A percentile compares a stretch with the other conserved stretches of the same genome.
These are phyloP conservation scores for Rhynchosporium secalis DNA, from an alignment of 2,329 filamentous ascomycete genomes.

Conservation along the genomic window DNA sequence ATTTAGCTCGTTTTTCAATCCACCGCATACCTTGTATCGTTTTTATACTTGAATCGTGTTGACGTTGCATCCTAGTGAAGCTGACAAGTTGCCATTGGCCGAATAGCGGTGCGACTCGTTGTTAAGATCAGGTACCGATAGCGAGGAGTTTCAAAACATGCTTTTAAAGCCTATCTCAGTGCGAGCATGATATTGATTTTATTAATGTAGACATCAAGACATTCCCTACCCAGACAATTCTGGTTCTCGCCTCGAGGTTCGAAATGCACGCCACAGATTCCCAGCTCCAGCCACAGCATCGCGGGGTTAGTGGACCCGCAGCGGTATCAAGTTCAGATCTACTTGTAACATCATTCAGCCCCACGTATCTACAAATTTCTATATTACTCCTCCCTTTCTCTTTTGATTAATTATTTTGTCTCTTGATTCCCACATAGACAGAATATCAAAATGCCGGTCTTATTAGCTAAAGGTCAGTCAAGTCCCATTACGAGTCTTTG, in stretches of 20 bases:
- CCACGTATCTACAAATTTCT: not conserved
- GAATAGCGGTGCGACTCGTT: too few species aligned
- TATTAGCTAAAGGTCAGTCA: conserved; percentile 37
- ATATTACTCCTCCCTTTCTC: not conserved
- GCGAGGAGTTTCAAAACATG: too few species aligned
- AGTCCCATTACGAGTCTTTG: conserved; percentile 8
- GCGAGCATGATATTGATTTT: too few species aligned
- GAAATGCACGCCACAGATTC: not conserved
- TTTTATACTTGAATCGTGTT: too few species aligned
- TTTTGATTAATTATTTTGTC: not conserved
- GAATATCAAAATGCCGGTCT: conserved; percentile 32
- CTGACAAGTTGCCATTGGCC: too few species aligned
- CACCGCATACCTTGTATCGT: not conserved
- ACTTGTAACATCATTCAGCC: not conserved
- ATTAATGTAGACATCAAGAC: too few species aligned
- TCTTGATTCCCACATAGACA: conserved; percentile 13
- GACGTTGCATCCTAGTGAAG: too few species aligned
- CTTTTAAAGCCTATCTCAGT: too few species aligned
- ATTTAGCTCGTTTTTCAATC: not conserved
- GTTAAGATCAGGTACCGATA: too few species aligned
- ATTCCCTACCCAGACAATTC: too few species aligned
- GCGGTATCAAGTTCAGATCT: not conserved
- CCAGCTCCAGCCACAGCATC: conserved; percentile 1
- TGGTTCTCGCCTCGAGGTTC: not conserved
- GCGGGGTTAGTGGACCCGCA: conserved; percentile 5